These are phyloP conservation scores for Salpingoeca rosetta DNA, from an alignment of 78 protist species.

Conservation along the genomic window DNA sequence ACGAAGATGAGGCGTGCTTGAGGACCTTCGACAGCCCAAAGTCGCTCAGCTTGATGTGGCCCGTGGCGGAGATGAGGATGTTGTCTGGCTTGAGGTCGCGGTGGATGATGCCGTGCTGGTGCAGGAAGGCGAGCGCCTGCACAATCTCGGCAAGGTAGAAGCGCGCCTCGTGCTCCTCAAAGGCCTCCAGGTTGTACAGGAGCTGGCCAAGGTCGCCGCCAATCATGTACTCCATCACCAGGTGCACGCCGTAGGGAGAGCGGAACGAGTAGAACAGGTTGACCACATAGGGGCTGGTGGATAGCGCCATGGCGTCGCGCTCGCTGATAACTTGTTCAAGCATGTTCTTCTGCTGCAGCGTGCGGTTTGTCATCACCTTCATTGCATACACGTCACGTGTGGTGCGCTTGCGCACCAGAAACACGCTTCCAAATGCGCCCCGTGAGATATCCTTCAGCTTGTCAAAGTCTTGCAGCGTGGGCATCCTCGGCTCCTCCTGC, in stretches of 20 bases:
- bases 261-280: constrained; percentile 45
- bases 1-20: too few relatives aligned
- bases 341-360: constrained; percentile 47
- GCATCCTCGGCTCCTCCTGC: too few relatives aligned
- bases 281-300: constrained; percentile 37
- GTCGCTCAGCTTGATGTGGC: constrained; percentile 88
- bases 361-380: constrained; percentile 38
- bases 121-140: constrained; percentile 37
- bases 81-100: constrained; percentile 80
- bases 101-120: constrained; percentile 28
- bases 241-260: constrained; percentile 5
- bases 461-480: constrained; percentile 26
- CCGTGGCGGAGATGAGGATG: constrained; percentile 58
- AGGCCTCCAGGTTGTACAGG: constrained; percentile 12
- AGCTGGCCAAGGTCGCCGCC: constrained; percentile 45
- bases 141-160: constrained; percentile 31
- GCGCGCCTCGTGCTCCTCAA: constrained; percentile 21
- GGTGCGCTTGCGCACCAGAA: background rate
- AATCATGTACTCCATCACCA: constrained; percentile 46
- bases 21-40: constrained; percentile 79
- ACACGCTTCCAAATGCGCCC: constrained; percentile 61
- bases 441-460: constrained; percentile 46
- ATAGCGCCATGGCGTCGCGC: constrained; percentile 30
- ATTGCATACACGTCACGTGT: background rate
- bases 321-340: constrained; percentile 43